Conservation (phyloP, 2,329 filamentous ascomycete genomes). For the Chaetomium sp. region DNA sequence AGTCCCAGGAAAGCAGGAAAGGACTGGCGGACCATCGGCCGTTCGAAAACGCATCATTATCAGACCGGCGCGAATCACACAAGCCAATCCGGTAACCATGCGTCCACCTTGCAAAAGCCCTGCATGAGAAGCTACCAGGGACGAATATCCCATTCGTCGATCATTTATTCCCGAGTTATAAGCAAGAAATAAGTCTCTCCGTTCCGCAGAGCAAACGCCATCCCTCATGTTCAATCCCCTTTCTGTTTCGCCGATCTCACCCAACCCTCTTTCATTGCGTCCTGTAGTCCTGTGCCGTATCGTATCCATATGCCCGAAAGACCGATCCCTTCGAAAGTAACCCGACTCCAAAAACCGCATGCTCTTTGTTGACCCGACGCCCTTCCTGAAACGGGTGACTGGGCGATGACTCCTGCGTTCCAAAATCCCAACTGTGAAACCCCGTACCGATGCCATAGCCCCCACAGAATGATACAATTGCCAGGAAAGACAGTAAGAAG, state of each 20-base stretch:
- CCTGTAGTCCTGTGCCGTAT: neutral
- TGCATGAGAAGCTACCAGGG: neutral
- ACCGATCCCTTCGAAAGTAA: neutral
- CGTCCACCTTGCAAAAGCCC: neutral
- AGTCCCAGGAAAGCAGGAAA: no score
- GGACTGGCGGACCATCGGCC: no score
- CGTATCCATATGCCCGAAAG: neutral
- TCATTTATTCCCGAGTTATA: neutral
- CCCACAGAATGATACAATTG: constrained; percentile 3
- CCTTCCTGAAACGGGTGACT: neutral
- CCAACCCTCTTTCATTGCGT: neutral
- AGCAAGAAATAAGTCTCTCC: neutral
- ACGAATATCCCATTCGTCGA: neutral
- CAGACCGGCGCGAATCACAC: neutral
- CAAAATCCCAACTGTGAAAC: neutral
- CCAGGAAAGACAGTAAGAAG: neutral
- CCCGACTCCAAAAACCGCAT: neutral
- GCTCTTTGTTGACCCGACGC: neutral
- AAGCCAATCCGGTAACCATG: neutral
- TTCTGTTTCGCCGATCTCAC: neutral
- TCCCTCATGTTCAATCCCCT: neutral
- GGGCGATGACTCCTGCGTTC: neutral
- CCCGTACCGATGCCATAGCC: neutral
- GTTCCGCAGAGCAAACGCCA: neutral
- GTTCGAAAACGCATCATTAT: neutral